A percentile compares a stretch with the other conserved stretches of the same genome.
phyloP scores from a whole-genome alignment of 768 basidiomycete genomes.

The Royoungia palumana region DNA sequence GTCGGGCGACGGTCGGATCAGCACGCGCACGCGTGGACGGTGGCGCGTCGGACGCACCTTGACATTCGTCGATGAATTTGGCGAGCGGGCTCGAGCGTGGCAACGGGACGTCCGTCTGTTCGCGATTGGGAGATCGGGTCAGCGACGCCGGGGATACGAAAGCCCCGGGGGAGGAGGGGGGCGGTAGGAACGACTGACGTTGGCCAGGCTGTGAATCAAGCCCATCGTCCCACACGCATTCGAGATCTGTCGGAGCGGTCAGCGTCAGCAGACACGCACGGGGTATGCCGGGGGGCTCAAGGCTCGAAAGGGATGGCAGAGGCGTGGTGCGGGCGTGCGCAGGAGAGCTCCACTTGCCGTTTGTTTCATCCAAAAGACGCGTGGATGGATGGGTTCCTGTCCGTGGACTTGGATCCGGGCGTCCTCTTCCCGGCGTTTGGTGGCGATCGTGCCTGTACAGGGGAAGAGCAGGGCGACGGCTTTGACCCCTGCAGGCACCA shows the following conservation, averaged over 20 bases:
- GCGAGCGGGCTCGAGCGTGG: slow-evolving; percentile 57
- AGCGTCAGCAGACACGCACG: not conserved
- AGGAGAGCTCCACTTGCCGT: slow-evolving; percentile 43
- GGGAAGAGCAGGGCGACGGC: slow-evolving; percentile 90
- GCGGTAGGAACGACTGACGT: slow-evolving; percentile 45
- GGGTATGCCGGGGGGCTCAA: no score
- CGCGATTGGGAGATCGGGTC: no score
- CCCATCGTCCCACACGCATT: slow-evolving; percentile 92
- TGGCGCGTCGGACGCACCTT: slow-evolving; percentile 37
- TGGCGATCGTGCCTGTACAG: slow-evolving; percentile 47
- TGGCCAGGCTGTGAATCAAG: slow-evolving; percentile 76
- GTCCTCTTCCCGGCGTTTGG: slow-evolving; percentile 59
- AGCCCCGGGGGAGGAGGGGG: not conserved
- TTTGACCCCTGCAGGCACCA: slow-evolving; percentile 72
- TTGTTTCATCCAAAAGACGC: slow-evolving; percentile 86
- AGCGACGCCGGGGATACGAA: not conserved
- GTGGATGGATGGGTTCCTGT: slow-evolving; percentile 51
- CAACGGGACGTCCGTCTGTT: slow-evolving; percentile 57
- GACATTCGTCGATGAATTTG: slow-evolving; percentile 62
- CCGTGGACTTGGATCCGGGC: slow-evolving; percentile 44
- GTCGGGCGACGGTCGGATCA: not conserved
- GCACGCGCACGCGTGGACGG: no score
- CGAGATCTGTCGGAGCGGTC: slow-evolving; percentile 44
- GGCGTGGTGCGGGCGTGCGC: slow-evolving; percentile 29
- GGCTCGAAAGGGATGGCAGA: not conserved